Percentiles rank a stretch among this genome's conserved stretches.
Evolutionary conservation across 345 rosid species (phyloP).

Genomic region (Trapa incisa): DNA sequence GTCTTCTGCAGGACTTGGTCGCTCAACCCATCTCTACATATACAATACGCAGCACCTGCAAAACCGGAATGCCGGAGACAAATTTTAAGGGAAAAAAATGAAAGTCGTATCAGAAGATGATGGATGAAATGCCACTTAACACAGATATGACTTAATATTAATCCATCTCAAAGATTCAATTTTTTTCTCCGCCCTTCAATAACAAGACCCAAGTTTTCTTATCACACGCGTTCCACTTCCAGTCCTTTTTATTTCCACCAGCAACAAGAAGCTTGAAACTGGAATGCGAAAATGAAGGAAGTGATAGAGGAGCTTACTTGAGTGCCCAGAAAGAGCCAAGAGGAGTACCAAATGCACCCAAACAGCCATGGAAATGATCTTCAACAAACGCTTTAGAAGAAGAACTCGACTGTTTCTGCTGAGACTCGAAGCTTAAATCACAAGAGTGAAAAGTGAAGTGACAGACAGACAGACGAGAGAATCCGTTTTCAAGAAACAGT

Average conservation of each 20-base stretch:
- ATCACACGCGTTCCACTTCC: too few species aligned
- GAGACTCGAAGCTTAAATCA: background rate
- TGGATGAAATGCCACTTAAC: background rate
- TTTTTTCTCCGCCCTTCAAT: background rate
- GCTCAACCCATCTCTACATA: background rate
- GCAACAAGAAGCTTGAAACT: background rate
- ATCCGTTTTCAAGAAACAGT: background rate
- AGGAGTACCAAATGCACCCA: constrained; percentile 25
- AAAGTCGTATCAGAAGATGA: background rate
- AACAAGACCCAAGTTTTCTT: background rate
- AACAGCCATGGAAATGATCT: constrained; percentile 8
- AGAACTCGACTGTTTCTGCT: background rate
- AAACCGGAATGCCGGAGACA: background rate
- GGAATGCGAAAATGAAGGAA: background rate
- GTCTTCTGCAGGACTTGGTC: background rate
- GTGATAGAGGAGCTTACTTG: constrained; percentile 31
- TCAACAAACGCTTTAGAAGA: background rate
- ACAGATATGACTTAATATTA: background rate
- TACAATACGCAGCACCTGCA: constrained; percentile 5
- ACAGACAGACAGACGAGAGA: background rate
- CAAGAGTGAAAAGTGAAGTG: background rate
- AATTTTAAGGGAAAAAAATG: background rate
- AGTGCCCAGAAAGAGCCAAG: constrained; percentile 40
- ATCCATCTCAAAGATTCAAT: background rate
- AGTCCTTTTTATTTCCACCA: too few species aligned